Conservation (phyloP, 805 yeast species). For the Wickerhamomyces sydowiorum region DNA sequence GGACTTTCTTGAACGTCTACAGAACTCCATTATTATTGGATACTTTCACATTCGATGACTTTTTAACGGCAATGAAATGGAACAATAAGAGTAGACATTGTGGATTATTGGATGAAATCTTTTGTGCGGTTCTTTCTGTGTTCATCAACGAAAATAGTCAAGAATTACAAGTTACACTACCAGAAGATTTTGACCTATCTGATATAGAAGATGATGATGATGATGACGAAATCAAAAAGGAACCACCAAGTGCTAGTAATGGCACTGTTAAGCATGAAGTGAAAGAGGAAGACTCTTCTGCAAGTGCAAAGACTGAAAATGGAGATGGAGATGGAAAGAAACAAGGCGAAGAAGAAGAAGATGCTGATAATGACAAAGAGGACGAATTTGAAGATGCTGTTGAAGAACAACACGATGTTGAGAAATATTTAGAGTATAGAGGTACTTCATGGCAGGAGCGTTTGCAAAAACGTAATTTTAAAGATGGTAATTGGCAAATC, state of each 20-base stretch:
- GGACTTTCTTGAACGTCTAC: constrained; percentile 74
- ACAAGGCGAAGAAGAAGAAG: constrained; percentile 19
- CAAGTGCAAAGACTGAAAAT: constrained; percentile 10
- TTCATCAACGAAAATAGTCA: constrained; percentile 42
- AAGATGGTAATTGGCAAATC: constrained; percentile 83
- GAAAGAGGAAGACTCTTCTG: constrained; percentile 20
- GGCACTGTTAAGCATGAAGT: constrained; percentile 18
- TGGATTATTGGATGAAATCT: constrained; percentile 56
- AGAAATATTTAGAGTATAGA: constrained; percentile 45
- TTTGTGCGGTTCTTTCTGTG: constrained; percentile 56
- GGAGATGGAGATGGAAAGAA: constrained; percentile 13
- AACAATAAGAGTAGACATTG: constrained; percentile 46
- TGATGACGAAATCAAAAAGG: constrained; percentile 2
- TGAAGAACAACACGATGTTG: constrained; percentile 21
- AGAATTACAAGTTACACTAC: constrained; percentile 24
- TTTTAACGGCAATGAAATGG: constrained; percentile 39
- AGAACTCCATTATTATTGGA: constrained; percentile 60
- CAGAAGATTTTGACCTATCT: constrained; percentile 16
- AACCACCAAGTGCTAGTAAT: constrained; percentile 1
- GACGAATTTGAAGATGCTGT: constrained; percentile 7
- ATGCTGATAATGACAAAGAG: constrained; percentile 7
- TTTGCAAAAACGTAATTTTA: constrained; percentile 65
- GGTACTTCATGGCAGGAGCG: constrained; percentile 74
- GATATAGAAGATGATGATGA: constrained; percentile 2
- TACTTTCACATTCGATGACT: constrained; percentile 77